A percentile compares a stretch with the other conserved stretches of the same genome.
These are phyloP conservation scores for Hymenoscyphus scutula DNA, from an alignment of 2,329 filamentous ascomycete genomes.

Conservation along the genomic window DNA sequence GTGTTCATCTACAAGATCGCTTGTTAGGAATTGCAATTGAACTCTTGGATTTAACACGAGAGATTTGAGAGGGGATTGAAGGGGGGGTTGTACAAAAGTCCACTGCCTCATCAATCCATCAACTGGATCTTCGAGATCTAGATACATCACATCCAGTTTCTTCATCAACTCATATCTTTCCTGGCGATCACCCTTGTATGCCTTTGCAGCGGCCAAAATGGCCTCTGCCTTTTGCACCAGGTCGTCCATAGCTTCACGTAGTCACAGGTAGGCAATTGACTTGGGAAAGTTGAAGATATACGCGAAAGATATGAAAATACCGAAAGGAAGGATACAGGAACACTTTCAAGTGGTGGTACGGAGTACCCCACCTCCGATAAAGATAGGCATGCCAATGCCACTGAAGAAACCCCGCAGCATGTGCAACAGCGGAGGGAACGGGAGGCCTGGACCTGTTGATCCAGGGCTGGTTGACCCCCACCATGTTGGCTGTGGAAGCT, in stretches of 20 bases:
- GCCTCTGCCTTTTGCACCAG: conserved; percentile 16
- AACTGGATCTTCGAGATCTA: conserved; percentile 18
- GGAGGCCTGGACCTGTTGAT: background rate
- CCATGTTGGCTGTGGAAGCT: background rate
- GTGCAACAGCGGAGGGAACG: background rate
- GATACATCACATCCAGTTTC: conserved; percentile 14
- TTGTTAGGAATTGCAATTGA: no score
- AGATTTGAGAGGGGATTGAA: background rate
- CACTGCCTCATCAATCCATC: conserved; percentile 21
- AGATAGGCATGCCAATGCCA: background rate
- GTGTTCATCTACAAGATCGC: conserved; percentile 10
- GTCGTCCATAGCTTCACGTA: conserved; percentile 1
- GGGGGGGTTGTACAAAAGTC: conserved; percentile 13
- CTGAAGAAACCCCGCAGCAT: background rate
- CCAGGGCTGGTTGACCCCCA: background rate
- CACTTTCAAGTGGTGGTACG: background rate
- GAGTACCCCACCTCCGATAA: background rate
- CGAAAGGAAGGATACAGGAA: background rate
- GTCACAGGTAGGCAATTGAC: background rate
- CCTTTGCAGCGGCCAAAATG: conserved; percentile 15
- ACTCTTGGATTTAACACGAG: background rate
- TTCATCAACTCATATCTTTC: conserved; percentile 16
- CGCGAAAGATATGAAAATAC: background rate
- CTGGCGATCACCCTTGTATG: conserved; percentile 10
- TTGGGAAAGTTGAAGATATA: background rate